A percentile compares a stretch with the other conserved stretches of the same genome.
Evolutionary conservation across 2,329 filamentous ascomycete genomes (phyloP).

Genomic region (Ophiostoma tasmaniense): DNA sequence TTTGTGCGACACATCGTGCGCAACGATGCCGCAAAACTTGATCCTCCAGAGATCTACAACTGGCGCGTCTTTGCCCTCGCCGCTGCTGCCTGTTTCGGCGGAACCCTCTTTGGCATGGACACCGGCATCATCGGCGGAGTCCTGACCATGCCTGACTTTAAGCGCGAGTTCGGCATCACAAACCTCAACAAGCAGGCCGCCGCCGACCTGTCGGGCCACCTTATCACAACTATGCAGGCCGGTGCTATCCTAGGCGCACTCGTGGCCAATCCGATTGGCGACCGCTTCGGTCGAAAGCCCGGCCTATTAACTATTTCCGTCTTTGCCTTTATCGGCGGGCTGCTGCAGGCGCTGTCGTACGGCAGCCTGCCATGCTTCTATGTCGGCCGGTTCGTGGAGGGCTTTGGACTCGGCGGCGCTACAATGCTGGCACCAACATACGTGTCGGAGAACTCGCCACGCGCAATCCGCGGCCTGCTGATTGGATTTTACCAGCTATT

Average conservation of each 20-base stretch:
- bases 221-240: constrained; percentile 24
- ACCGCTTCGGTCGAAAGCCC: constrained; percentile 28
- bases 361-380: constrained; percentile 25
- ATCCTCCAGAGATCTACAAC: constrained; percentile 60
- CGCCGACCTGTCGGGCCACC: constrained; percentile 23
- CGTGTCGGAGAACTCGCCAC: constrained; percentile 51
- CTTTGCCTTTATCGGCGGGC: constrained; percentile 22
- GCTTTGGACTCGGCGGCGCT: constrained; percentile 42
- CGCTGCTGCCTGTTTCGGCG: constrained; percentile 35
- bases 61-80: constrained; percentile 59
- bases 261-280: constrained; percentile 24
- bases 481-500: constrained; percentile 55
- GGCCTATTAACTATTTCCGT: constrained; percentile 25
- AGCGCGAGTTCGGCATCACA: constrained; percentile 43
- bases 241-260: constrained; percentile 23
- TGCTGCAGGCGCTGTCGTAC: neutral
- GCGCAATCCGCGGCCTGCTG: constrained; percentile 49
- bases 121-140: constrained; percentile 26
- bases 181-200: constrained; percentile 23
- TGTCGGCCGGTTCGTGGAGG: constrained; percentile 40
- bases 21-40: constrained; percentile 54
- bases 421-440: constrained; percentile 53
- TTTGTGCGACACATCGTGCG: constrained; percentile 30
- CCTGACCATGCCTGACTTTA: constrained; percentile 23
- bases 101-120: constrained; percentile 25